Conservation (phyloP, 2,329 filamentous ascomycete species). For the Fusarium staphyleae region DNA sequence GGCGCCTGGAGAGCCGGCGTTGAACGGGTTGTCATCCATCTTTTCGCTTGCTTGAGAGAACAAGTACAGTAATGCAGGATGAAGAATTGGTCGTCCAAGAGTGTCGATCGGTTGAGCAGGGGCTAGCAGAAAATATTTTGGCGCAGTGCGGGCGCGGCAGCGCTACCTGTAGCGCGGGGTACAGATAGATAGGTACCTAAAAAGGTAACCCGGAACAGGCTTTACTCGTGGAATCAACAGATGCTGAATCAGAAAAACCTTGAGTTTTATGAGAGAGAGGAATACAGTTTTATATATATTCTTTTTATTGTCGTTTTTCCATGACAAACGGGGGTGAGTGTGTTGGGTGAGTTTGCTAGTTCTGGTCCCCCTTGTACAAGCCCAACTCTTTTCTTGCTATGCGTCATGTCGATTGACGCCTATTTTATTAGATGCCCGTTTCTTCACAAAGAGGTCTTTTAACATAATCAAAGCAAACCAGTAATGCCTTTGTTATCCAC, state of each 20-base stretch:
- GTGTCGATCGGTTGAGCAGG: slow-evolving; percentile 27
- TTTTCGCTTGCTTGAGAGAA: slow-evolving; percentile 9
- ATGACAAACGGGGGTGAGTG: background rate
- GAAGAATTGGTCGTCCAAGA: slow-evolving; percentile 36
- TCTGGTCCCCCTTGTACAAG: background rate
- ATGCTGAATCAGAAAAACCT: too few relatives aligned
- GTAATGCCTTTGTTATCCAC: background rate
- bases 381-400: slow-evolving; percentile 3
- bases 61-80: slow-evolving; percentile 39
- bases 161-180: slow-evolving; percentile 36
- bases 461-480: background rate
- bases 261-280: too few relatives aligned
- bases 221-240: too few relatives aligned
- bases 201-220: background rate
- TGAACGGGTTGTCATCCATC: slow-evolving; percentile 39
- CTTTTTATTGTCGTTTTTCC: too few relatives aligned
- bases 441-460: background rate
- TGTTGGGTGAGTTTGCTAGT: background rate
- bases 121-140: slow-evolving; percentile 39
- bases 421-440: background rate
- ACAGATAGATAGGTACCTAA: background rate
- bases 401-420: slow-evolving; percentile 35
- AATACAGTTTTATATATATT: too few relatives aligned
- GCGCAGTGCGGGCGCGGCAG: slow-evolving; percentile 14
- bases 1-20: slow-evolving; percentile 38